Percentiles rank a stretch among this genome's conserved stretches.
These are phyloP conservation scores for Kodamaea ohmeri DNA, from an alignment of 1,139 yeast genomes.

Conservation along the genomic window DNA sequence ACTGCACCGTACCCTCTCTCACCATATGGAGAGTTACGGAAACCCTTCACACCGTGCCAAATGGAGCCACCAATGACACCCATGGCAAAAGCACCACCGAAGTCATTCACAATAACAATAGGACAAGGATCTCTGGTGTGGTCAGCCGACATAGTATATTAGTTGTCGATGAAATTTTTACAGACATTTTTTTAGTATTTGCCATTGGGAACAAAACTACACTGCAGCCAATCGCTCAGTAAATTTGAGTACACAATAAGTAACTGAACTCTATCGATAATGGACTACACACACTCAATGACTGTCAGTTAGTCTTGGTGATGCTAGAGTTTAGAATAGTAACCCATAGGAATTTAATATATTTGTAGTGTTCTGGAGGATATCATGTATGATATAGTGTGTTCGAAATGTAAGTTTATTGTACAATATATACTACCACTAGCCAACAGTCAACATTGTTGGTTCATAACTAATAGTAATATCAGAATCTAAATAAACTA, in stretches of 20 bases:
- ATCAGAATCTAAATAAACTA: too few species aligned
- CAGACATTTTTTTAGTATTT: constrained; percentile 7
- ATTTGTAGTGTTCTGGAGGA: too few species aligned
- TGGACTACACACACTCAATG: too few species aligned
- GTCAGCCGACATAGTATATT: constrained; percentile 71
- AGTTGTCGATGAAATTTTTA: constrained; percentile 6
- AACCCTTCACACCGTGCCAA: constrained; percentile 99
- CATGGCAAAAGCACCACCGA: constrained; percentile 99
- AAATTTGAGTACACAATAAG: background rate
- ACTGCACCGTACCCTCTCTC: constrained; percentile 90
- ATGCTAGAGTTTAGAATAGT: too few species aligned
- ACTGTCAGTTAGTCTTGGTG: too few species aligned
- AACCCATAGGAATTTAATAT: too few species aligned
- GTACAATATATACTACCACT: too few species aligned
- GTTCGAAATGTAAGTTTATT: too few species aligned
- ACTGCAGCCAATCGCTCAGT: background rate
- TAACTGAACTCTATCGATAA: too few species aligned
- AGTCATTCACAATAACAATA: constrained; percentile 88
- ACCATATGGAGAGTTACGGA: constrained; percentile 95
- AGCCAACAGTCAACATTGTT: too few species aligned
- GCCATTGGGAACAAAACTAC: constrained; percentile 2
- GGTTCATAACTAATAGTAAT: too few species aligned
- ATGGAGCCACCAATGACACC: constrained; percentile 97
- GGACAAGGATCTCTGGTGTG: constrained; percentile 99
- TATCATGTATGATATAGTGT: too few species aligned